A percentile compares a stretch with the other conserved stretches of the same genome.
Conservation (phyloP, 306 rosid species). For the Prunus padus region DNA sequence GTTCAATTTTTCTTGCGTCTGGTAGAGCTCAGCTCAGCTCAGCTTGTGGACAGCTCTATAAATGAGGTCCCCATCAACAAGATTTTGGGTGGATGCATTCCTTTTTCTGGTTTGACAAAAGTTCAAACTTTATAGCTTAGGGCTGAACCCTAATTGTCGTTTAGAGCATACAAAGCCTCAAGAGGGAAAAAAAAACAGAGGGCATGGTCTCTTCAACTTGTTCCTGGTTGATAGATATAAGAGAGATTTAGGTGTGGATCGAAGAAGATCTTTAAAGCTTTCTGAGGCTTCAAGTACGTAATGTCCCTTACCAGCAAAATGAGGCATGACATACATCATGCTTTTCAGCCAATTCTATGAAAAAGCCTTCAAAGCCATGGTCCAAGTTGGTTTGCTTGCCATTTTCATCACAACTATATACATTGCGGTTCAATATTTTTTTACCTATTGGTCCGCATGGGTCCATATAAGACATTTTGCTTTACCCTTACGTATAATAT, state of each 20-base stretch:
- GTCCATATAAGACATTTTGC: no score
- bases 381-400: constrained; percentile 14
- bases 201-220: background rate
- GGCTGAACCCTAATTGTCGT: constrained; percentile 28
- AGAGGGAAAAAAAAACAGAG: background rate
- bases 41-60: constrained; percentile 9
- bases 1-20: background rate
- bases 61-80: constrained; percentile 38
- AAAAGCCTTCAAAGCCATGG: constrained; percentile 6
- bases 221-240: background rate
- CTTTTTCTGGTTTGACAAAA: constrained; percentile 41
- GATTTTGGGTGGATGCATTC: constrained; percentile 40
- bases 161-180: constrained; percentile 15
- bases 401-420: background rate
- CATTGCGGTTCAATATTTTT: constrained; percentile 1
- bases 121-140: constrained; percentile 25
- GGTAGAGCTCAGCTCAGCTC: background rate
- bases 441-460: background rate
- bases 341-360: constrained; percentile 21
- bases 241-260: constrained; percentile 40
- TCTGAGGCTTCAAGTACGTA: constrained; percentile 44
- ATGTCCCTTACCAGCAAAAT: constrained; percentile 50
- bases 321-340: constrained; percentile 32
- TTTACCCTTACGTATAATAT: no score
- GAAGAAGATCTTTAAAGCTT: constrained; percentile 51